A percentile compares a stretch with the other conserved stretches of the same genome.
Evolutionary conservation across 163 green algal genomes (phyloP).

Genomic region (Scenedesmus sp.): DNA sequence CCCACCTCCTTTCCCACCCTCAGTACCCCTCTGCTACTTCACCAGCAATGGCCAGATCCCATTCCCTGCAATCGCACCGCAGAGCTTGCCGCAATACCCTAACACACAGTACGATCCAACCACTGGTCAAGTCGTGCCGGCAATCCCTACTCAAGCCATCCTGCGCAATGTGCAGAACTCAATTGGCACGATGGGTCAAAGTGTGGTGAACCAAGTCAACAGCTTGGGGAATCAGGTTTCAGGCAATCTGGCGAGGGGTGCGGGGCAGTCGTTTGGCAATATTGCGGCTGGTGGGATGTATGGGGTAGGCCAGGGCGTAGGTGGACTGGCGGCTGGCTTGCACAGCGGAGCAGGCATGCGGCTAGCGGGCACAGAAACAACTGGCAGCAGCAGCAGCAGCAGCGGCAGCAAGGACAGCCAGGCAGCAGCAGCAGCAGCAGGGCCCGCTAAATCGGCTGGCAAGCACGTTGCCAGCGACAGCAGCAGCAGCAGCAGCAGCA

Average conservation of each 20-base stretch:
- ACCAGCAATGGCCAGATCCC: conserved; percentile 36
- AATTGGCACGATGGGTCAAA: background rate
- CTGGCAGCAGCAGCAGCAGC: conserved; percentile 24
- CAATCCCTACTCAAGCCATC: background rate
- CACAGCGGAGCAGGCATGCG: background rate
- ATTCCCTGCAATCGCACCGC: conserved; percentile 21
- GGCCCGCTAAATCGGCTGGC: background rate
- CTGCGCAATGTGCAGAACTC: background rate
- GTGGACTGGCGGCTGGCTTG: background rate
- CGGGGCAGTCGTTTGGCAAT: conserved; percentile 8
- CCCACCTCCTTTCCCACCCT: conserved; percentile 40
- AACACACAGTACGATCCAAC: conserved; percentile 35
- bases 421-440: background rate
- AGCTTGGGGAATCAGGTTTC: conserved; percentile 35
- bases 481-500: conserved; percentile 36
- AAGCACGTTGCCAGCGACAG: background rate
- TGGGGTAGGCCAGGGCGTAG: background rate
- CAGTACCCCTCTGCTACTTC: conserved; percentile 49
- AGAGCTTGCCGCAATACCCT: conserved; percentile 37
- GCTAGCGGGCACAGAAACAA: background rate
- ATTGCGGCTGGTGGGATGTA: conserved; percentile 8
- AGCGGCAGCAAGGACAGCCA: background rate
- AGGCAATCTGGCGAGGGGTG: background rate
- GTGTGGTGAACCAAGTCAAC: conserved; percentile 19
- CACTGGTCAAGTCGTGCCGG: conserved; percentile 23